Base-by-base conservation (phyloP, 192 early-diverging fungal species). In the Rhizoclosmatium sp. region DNA sequence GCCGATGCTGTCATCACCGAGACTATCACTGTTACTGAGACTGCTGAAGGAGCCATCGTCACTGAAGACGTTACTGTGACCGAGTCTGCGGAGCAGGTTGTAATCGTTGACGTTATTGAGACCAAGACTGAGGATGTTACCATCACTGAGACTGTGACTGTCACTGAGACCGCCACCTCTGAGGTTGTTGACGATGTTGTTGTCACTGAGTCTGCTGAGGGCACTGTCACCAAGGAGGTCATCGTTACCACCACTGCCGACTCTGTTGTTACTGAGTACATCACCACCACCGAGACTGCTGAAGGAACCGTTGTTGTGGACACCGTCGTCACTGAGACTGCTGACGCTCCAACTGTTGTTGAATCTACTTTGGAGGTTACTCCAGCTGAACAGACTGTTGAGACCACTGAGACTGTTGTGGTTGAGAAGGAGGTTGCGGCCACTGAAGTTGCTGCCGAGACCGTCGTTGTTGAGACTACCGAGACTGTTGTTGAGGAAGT, bases 91-190 rank as follows among this genome's bases (percentile, higher is more conserved):
- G 56, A 40, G 40, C 44, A n/a, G 9, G 44, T 21, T 40, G 56
- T 58, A 1, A 54, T 41, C 47, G 67, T n/a, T 47, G 67, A 69
- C 12, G 39, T 19, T 1, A 31, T 49, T 10, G 67, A 47, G 2
- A n/a, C 46, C 47, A 46, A 10, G 19, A 47, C 44, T 19, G 10
- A 66, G 59, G 72, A 74, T 21, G 59, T 74, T 14, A 59, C 12
- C 12, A 10, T 64, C 19, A 44, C 59, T 10, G 58, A 74, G 47
- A 16, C 31, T 39, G 62, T 59, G 21, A 16, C 19, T 3, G 45
- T 23, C 47, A 66, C 47, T 47, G 59, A 69, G 40, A n/a, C 60
- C 16, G n/a, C 72, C 1, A 23, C 31, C 31, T 31, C 46, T 54
- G 39, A 19, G 1, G 51, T 71, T 71, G 69, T 58, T 61, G 69